Evolutionary conservation across 768 basidiomycete species (phyloP), one percentile per base, ranked within the genome.

Genomic region (Russula sp.): DNA sequence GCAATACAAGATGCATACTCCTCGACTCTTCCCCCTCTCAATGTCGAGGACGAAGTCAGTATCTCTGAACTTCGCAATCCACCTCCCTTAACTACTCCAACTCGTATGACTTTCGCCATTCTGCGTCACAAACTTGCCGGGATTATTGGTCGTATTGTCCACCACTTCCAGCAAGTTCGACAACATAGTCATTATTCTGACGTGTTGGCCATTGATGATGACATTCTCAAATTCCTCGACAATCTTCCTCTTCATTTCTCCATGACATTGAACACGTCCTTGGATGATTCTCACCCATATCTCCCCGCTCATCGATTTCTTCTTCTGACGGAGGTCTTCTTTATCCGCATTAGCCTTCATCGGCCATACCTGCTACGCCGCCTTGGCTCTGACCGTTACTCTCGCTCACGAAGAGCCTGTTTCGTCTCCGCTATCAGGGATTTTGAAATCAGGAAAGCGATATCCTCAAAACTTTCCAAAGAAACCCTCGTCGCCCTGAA

Each of bases 361-460:
- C 83, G 94, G 35, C 94, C 94, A 2, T 97, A 95, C 73, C 78
- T 97, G 43, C 76, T 97, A 45, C 83, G 93, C 54, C 83, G 84
- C 50, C 79, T 93, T 50, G 80, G 82, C 69, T 87, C 87, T 43
- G 89, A 91, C 69, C 87, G 89, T 20, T 95, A 90, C 74, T 75
- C 82, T 43, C 84, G 86, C 35, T 96, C 94, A 9, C 78, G 93
- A 42, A 78, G 76, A 58, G 94, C 93, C 14, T 97, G 93, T 71
- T 95, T 96, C 69, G 91, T 96, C 64, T 91, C 90, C 13, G 91
- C 93, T 5, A 83, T 91, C 67, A 86, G 85, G 69, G 93, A 96
- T 71, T 94, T 89, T 70, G 79, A 85, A 66, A 84, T 93, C 63
- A 84, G 90, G 53, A 81, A 83, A 61, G 80, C 79, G 4, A 91